Evolutionary conservation across 176 grass and related monocot genomes (phyloP), one percentile per base, ranked within the genome.

Genomic region (Paspalum notatum): DNA sequence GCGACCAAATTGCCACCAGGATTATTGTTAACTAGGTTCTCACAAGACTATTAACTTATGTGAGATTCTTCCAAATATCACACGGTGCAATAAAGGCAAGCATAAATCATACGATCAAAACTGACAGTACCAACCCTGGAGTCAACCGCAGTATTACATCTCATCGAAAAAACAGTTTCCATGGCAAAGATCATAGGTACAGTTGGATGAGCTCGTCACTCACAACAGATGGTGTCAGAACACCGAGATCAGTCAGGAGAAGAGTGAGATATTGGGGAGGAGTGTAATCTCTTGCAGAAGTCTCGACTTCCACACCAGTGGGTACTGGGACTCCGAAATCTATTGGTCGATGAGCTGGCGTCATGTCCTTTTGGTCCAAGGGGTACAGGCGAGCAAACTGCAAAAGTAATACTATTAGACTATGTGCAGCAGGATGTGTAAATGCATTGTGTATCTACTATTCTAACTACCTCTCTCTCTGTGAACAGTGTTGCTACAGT

Each of bases 301-400:
- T 94, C 78, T 94, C 92, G 1, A 94, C 89, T 58, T 91, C 89
- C 12, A 94, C 89, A 12, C 86, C 86, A 60, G 62, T 54, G 2
- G 92, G 89, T 72, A 87, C 39, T 6, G 86, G 86, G 20, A 94
- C 89, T 56, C 89, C 86, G 80, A 94, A 94, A 77, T 91, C 86
- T 48, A 94, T 94, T 5, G 92, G 84, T 6, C 89, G 83, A 38
- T 87, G 92, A 6, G 89, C 89, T 18, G 89, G 89, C 17, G 86
- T 85, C 70, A 94, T 83, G 86, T 94, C 92, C 83, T 91, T 94
- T 70, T 94, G 92, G 72, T 94, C 92, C 77, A 94, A 82, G 38
- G 89, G 92, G 66, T 94, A 94, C 46, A 91, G 61, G 12, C 92
- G 92, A 37, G 89, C 89, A 87, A 94, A 94, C 92, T 93, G 46